A percentile compares a stretch with the other conserved stretches of the same genome.
Evolutionary conservation across 176 grass and related monocot genomes (phyloP).

Genomic region (Ensete glaucum): DNA sequence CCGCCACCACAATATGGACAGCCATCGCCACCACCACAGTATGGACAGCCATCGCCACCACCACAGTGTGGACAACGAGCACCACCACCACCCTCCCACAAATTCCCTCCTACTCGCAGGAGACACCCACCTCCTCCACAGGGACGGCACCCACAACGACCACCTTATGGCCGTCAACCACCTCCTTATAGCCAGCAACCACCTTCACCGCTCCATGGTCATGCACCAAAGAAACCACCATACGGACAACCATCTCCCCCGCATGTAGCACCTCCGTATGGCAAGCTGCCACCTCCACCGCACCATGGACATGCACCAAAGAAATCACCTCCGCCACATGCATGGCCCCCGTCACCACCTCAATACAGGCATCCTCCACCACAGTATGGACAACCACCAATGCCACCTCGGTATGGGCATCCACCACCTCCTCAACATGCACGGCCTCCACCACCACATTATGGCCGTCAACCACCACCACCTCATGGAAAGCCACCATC

Average conservation of each 20-base stretch:
- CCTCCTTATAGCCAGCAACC: background rate
- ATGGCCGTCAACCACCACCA: too few species aligned
- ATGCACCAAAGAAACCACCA: background rate
- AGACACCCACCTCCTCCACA: background rate
- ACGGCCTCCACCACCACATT: background rate
- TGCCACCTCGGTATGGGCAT: background rate
- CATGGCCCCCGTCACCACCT: background rate
- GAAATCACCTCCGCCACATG: background rate
- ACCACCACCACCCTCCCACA: background rate
- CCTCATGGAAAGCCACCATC: background rate
- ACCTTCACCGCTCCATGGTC: background rate
- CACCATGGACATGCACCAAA: background rate
- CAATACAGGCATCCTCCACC: background rate
- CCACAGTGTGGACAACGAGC: background rate
- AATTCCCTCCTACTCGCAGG: too few species aligned
- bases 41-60: background rate
- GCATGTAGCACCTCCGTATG: background rate
- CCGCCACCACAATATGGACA: background rate
- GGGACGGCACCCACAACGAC: background rate
- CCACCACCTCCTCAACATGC: background rate
- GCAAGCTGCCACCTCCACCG: background rate
- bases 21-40: background rate
- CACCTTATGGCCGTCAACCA: background rate
- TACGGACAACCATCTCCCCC: background rate
- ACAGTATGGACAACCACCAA: slow-evolving; percentile 1